A percentile compares a stretch with the other conserved stretches of the same genome.
These are phyloP conservation scores for Tricholoma matsutake DNA, from an alignment of 768 basidiomycete species.

Conservation along the genomic window DNA sequence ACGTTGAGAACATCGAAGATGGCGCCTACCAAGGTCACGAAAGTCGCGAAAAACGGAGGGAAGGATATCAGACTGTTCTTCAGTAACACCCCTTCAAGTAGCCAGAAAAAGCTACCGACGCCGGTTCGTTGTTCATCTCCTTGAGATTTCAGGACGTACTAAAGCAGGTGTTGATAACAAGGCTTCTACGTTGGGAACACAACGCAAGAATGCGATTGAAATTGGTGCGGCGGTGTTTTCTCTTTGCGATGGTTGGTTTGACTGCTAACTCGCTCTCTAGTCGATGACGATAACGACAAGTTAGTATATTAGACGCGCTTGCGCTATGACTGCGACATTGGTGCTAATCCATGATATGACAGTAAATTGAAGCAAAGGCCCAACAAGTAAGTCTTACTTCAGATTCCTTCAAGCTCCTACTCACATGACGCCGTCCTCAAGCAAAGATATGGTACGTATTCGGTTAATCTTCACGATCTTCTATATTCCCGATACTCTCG, in stretches of 20 bases:
- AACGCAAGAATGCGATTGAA: constrained; percentile 24
- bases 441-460: background rate
- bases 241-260: background rate
- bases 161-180: no score
- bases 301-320: background rate
- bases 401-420: background rate
- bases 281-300: constrained; percentile 15
- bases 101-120: constrained; percentile 11
- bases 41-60: constrained; percentile 27
- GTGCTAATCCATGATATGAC: background rate
- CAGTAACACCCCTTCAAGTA: constrained; percentile 16
- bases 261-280: constrained; percentile 1
- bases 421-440: background rate
- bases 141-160: no score
- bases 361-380: constrained; percentile 5
- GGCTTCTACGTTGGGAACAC: constrained; percentile 2
- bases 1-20: constrained; percentile 9
- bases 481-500: background rate
- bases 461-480: background rate
- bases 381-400: background rate
- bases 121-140: background rate
- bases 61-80: constrained; percentile 41
- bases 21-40: constrained; percentile 22
- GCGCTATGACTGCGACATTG: background rate
- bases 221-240: constrained; percentile 20